Conservation (phyloP, 805 yeast species). For the Ogataea nakhonphanomensis region DNA sequence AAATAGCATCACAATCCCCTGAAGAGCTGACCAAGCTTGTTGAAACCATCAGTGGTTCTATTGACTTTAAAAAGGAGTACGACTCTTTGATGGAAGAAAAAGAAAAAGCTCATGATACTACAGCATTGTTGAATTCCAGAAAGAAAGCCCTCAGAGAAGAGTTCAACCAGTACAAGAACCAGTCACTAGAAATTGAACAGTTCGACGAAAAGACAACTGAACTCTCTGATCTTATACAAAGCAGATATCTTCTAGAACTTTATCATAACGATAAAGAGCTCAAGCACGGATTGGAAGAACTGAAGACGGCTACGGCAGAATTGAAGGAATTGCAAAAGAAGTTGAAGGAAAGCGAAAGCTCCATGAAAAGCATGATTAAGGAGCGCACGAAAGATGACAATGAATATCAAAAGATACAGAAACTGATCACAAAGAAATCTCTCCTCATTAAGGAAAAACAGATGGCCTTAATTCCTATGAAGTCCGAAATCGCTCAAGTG, state of each 20-base stretch:
- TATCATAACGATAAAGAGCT: conserved; percentile 53
- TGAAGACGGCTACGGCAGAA: conserved; percentile 26
- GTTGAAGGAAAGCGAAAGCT: conserved; percentile 29
- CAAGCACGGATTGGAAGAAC: conserved; percentile 28
- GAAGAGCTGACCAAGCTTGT: conserved; percentile 66
- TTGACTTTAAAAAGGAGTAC: conserved; percentile 63
- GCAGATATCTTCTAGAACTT: conserved; percentile 59
- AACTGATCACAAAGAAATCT: conserved; percentile 35
- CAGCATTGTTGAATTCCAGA: conserved; percentile 62
- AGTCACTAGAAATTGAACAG: conserved; percentile 64
- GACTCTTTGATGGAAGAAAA: conserved; percentile 59
- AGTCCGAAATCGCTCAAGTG: conserved; percentile 50
- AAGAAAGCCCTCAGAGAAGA: conserved; percentile 71
- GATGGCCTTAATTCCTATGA: conserved; percentile 56
- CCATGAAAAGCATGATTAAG: conserved; percentile 29
- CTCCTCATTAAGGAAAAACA: conserved; percentile 42
- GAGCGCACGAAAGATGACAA: conserved; percentile 47
- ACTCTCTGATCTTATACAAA: conserved; percentile 43
- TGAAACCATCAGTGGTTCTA: conserved; percentile 83
- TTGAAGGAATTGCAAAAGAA: conserved; percentile 12
- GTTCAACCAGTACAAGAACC: conserved; percentile 72
- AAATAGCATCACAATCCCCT: conserved; percentile 84
- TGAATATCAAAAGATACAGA: conserved; percentile 39
- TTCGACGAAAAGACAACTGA: conserved; percentile 55
- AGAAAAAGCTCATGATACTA: conserved; percentile 60